A percentile compares a stretch with the other conserved stretches of the same genome.
Evolutionary conservation across 495 filamentous ascomycete species (phyloP).

Genomic region (Gamarada debralockiae): DNA sequence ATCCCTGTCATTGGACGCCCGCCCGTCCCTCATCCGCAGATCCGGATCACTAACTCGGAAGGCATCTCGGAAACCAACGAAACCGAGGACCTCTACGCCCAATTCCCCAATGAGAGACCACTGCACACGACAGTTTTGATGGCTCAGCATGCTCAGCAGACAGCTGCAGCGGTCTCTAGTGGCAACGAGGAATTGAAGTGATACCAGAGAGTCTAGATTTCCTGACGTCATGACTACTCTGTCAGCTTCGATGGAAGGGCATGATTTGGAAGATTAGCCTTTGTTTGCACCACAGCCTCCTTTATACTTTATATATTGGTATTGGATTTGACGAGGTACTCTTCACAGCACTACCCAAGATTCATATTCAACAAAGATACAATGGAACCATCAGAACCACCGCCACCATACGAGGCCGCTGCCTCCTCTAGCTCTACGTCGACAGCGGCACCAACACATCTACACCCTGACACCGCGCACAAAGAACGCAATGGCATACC

Average conservation of each 20-base stretch:
- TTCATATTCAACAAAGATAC: too few species aligned
- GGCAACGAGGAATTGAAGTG: background rate
- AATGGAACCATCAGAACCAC: slow-evolving; percentile 12
- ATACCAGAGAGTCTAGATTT: background rate
- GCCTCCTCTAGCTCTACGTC: background rate
- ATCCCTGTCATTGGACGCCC: background rate
- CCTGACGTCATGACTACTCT: too few species aligned
- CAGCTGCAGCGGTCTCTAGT: background rate
- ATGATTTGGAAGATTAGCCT: background rate
- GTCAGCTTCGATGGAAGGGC: too few species aligned
- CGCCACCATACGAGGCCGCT: slow-evolving; percentile 9
- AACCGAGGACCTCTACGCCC: background rate
- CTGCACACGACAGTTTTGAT: slow-evolving; percentile 15
- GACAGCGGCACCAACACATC: background rate
- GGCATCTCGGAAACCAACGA: background rate
- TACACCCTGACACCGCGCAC: background rate
- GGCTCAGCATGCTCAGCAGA: slow-evolving; percentile 1
- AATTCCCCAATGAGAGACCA: background rate
- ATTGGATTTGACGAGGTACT: too few species aligned
- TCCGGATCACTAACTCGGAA: background rate
- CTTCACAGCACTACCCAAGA: too few species aligned
- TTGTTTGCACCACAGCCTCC: background rate
- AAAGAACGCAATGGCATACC: slow-evolving; percentile 39
- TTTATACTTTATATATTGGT: too few species aligned
- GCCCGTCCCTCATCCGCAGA: background rate